Evolutionary conservation across 2,329 filamentous ascomycete species (phyloP).

Genomic region (Diplocarpon mali): DNA sequence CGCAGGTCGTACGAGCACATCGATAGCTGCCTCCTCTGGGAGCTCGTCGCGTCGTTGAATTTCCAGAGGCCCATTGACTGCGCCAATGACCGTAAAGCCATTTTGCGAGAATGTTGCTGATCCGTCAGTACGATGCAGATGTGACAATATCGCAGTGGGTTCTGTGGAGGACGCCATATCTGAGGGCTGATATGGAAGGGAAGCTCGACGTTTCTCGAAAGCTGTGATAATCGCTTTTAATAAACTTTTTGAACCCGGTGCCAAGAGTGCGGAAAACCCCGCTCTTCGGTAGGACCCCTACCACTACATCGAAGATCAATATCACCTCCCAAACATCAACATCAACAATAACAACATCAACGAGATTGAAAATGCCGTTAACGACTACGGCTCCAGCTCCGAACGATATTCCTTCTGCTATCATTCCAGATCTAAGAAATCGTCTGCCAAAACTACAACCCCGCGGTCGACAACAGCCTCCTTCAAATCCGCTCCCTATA

Average conservation of each 20-base stretch:
- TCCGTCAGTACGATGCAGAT: conserved; percentile 63
- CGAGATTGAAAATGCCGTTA: conserved; percentile 21
- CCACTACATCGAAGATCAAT: neutral
- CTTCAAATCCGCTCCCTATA: conserved; percentile 48
- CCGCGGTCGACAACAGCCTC: conserved; percentile 41
- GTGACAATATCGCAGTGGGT: conserved; percentile 38
- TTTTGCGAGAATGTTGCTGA: conserved; percentile 66
- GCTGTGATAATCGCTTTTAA: neutral
- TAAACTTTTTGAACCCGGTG: neutral
- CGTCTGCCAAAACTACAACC: conserved; percentile 58
- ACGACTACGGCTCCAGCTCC: conserved; percentile 8
- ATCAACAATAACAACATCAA: conserved; percentile 2
- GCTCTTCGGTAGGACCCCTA: neutral
- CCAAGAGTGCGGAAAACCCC: conserved; percentile 3
- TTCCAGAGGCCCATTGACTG: conserved; percentile 89
- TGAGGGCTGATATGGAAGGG: neutral
- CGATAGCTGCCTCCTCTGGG: conserved; percentile 80
- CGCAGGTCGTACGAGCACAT: conserved; percentile 80
- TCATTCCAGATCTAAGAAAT: conserved; percentile 40
- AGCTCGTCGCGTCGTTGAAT: conserved; percentile 80
- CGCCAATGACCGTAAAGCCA: conserved; percentile 71
- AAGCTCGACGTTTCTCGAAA: neutral
- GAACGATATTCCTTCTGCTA: conserved; percentile 9
- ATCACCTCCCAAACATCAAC: neutral
- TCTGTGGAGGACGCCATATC: conserved; percentile 36